Evolutionary conservation across 768 basidiomycete genomes (phyloP).

Genomic region (Rhodotorula diobovata): DNA sequence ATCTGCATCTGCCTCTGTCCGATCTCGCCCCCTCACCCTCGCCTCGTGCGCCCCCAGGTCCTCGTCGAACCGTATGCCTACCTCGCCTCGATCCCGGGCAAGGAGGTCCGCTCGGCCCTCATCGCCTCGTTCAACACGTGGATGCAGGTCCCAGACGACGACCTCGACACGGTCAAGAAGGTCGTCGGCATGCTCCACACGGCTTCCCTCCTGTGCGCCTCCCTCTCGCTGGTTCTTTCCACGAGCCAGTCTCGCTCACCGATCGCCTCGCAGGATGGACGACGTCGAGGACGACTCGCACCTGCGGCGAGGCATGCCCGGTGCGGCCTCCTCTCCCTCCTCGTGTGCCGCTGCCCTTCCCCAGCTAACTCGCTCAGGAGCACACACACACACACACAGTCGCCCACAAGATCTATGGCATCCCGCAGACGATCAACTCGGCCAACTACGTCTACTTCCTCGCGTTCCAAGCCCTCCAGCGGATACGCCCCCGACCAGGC

Average conservation of each 20-base stretch:
- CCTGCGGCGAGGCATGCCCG: constrained; percentile 66
- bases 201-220: constrained; percentile 75
- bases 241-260: neutral
- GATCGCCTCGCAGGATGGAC: constrained; percentile 41
- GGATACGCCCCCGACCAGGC: constrained; percentile 24
- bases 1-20: neutral
- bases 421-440: constrained; percentile 94
- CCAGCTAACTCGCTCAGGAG: neutral
- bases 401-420: constrained; percentile 90
- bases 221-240: neutral
- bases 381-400: constrained; percentile 51
- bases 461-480: constrained; percentile 71
- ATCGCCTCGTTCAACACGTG: constrained; percentile 91
- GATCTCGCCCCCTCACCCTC: neutral
- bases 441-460: constrained; percentile 97
- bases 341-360: neutral
- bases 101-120: constrained; percentile 80
- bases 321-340: constrained; percentile 47
- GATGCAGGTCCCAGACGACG: constrained; percentile 72
- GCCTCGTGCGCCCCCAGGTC: constrained; percentile 45
- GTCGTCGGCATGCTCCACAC: constrained; percentile 93
- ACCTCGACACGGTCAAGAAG: constrained; percentile 66
- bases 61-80: constrained; percentile 86
- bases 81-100: constrained; percentile 76
- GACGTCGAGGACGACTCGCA: constrained; percentile 49